A percentile compares a stretch with the other conserved stretches of the same genome.
These are phyloP conservation scores for Aspergillus haitiensis DNA, from an alignment of 495 filamentous ascomycete genomes.

Conservation along the genomic window DNA sequence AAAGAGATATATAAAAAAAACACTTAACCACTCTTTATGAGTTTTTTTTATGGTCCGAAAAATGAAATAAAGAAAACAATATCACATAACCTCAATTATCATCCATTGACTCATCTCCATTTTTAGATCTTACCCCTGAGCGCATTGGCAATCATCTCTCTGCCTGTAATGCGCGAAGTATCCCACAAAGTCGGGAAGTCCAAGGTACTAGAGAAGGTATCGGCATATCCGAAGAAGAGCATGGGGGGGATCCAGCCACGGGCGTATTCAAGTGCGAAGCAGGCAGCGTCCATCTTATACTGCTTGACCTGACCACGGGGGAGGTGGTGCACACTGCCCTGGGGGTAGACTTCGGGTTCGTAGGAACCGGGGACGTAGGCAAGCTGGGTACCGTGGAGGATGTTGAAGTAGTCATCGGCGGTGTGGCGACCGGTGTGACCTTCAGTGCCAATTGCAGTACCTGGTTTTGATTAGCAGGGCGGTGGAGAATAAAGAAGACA, in stretches of 20 bases:
- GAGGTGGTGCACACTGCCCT: conserved; percentile 76
- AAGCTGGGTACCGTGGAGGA: conserved; percentile 70
- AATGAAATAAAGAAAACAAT: no score
- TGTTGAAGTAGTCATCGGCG: conserved; percentile 91
- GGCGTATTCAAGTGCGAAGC: conserved; percentile 86
- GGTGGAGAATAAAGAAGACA: no score
- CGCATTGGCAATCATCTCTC: conserved; percentile 73
- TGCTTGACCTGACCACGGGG: conserved; percentile 75
- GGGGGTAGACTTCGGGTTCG: conserved; percentile 71
- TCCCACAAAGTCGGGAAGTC: conserved; percentile 79
- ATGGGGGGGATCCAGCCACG: conserved; percentile 89
- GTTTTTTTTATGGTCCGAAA: no score
- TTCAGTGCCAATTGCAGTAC: conserved; percentile 83
- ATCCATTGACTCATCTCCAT: background rate
- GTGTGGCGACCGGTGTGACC: conserved; percentile 85
- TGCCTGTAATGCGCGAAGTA: conserved; percentile 65
- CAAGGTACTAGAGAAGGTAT: conserved; percentile 71
- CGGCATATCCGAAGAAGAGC: conserved; percentile 83
- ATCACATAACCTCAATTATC: no score
- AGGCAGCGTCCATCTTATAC: conserved; percentile 77
- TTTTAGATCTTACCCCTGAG: conserved; percentile 68
- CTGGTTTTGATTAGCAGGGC: conserved; percentile 26
- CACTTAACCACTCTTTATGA: no score
- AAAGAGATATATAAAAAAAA: no score
- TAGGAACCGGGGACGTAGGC: conserved; percentile 70